phyloP scores from a whole-genome alignment of 371 early-diverging fungal genomes.

The Mortierella polycephala region DNA sequence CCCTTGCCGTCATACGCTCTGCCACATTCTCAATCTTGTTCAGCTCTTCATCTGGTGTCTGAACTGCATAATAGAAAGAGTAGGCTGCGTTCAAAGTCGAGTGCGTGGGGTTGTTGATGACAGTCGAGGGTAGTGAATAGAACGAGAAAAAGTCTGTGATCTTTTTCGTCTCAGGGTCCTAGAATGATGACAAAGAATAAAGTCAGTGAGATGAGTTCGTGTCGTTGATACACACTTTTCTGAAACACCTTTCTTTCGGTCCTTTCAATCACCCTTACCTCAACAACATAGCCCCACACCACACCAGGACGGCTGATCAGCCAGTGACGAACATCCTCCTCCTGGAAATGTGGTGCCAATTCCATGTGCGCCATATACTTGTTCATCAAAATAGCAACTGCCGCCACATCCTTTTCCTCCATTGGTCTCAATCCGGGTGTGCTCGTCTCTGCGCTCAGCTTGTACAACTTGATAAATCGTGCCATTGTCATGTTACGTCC shows the following conservation, averaged over 20 bases:
- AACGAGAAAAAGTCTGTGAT: slow-evolving; percentile 92
- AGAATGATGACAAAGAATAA: slow-evolving; percentile 6
- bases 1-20: slow-evolving; percentile 52
- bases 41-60: slow-evolving; percentile 57
- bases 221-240: neutral
- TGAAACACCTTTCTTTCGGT: neutral
- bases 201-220: neutral
- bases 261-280: slow-evolving; percentile 58
- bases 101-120: slow-evolving; percentile 82
- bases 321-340: slow-evolving; percentile 94
- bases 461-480: slow-evolving; percentile 77
- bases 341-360: slow-evolving; percentile 78
- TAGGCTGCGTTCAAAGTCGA: slow-evolving; percentile 90
- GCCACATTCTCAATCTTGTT: slow-evolving; percentile 55
- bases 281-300: slow-evolving; percentile 93
- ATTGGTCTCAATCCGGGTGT: slow-evolving; percentile 84
- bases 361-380: slow-evolving; percentile 76
- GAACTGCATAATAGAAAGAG: slow-evolving; percentile 91
- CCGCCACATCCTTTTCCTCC: slow-evolving; percentile 77
- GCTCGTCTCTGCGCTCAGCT: slow-evolving; percentile 70
- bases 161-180: slow-evolving; percentile 67
- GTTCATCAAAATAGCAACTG: slow-evolving; percentile 79
- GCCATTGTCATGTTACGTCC: slow-evolving; percentile 81
- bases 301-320: slow-evolving; percentile 85
- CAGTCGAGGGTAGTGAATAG: slow-evolving; percentile 92